A percentile compares a stretch with the other conserved stretches of the same genome.
Evolutionary conservation across 164 flowering plant genomes (phyloP).

Genomic region (Umbellularia californica): DNA sequence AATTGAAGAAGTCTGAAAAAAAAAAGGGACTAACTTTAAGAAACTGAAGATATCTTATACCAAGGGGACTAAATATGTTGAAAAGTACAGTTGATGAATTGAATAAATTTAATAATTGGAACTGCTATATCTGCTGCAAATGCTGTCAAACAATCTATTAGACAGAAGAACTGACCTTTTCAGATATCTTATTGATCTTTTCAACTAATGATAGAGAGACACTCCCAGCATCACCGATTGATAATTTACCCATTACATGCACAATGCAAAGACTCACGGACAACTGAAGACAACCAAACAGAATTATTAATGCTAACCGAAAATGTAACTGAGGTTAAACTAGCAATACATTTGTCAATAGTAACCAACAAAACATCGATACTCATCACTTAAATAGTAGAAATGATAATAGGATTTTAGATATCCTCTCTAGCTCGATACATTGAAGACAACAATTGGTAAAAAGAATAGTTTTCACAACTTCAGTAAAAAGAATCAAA

Average conservation of each 20-base stretch:
- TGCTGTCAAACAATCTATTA: background rate
- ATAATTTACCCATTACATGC: constrained; percentile 55
- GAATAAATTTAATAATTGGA: too few species aligned
- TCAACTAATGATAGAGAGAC: constrained; percentile 64
- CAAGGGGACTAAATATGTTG: too few species aligned
- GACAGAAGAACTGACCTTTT: constrained; percentile 42
- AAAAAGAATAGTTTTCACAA: background rate
- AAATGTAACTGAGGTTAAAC: background rate
- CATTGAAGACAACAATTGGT: background rate
- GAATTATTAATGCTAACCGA: background rate
- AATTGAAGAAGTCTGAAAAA: background rate
- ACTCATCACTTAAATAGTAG: background rate
- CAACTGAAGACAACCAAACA: constrained; percentile 38
- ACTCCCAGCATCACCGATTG: constrained; percentile 52
- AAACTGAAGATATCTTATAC: too few species aligned
- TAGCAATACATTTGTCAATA: too few species aligned
- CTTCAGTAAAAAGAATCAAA: background rate
- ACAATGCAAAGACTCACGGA: constrained; percentile 52
- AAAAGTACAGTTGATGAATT: too few species aligned
- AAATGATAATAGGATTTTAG: background rate
- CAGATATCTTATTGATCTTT: constrained; percentile 35
- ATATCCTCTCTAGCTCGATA: background rate
- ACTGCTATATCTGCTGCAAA: background rate
- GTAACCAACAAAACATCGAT: background rate
- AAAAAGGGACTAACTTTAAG: background rate